phyloP scores from a whole-genome alignment of 495 filamentous ascomycete genomes.

The Aspergillus funiculosus region DNA sequence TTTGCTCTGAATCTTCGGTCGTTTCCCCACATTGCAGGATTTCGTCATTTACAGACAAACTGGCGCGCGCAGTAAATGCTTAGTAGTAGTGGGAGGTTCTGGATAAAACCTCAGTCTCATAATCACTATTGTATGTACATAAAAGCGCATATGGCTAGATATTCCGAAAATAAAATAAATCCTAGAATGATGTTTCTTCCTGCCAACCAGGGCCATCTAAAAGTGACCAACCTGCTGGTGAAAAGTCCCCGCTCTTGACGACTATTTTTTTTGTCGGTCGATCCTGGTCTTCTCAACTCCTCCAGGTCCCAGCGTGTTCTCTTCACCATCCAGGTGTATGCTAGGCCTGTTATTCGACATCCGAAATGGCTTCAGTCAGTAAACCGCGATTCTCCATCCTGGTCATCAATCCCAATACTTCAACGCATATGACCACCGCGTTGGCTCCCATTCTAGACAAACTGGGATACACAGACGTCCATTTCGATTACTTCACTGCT shows the following conservation, averaged over 20 bases:
- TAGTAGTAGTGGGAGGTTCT: too few relatives aligned
- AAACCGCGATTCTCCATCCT: constrained; percentile 48
- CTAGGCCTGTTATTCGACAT: not conserved
- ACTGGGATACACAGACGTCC: constrained; percentile 43
- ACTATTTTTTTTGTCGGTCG: too few relatives aligned
- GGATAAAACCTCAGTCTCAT: too few relatives aligned
- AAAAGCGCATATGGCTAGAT: too few relatives aligned
- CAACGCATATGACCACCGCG: constrained; percentile 70
- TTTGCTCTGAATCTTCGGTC: not conserved
- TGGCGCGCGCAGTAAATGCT: too few relatives aligned
- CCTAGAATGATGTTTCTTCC: too few relatives aligned
- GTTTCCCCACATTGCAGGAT: constrained; percentile 10
- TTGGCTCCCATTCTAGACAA: constrained; percentile 57
- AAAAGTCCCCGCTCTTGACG: too few relatives aligned
- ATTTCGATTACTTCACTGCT: constrained; percentile 53
- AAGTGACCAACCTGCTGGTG: constrained; percentile 3
- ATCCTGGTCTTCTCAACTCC: constrained; percentile 6
- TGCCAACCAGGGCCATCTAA: too few relatives aligned
- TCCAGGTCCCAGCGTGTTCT: not conserved
- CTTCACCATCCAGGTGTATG: not conserved
- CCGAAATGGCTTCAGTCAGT: constrained; percentile 18
- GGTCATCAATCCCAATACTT: constrained; percentile 90
- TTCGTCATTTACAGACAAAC: constrained; percentile 5
- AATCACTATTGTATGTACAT: too few relatives aligned
- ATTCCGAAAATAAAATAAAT: too few relatives aligned